phyloP scores from a whole-genome alignment of 768 basidiomycete species.

The Cystobasidium tubakii region DNA sequence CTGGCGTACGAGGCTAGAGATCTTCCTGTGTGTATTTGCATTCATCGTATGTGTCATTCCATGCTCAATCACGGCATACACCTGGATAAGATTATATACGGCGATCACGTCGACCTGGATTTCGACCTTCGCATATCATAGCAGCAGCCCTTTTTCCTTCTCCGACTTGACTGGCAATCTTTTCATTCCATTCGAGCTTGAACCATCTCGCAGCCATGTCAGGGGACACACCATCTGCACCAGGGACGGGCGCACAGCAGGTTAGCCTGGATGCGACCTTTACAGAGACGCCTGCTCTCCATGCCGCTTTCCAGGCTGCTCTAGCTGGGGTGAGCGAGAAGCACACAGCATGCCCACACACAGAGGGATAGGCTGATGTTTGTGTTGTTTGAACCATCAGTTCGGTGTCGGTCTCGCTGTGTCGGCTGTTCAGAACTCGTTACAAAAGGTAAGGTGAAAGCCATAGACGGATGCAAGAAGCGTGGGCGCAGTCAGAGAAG shows the following conservation, averaged over 20 bases:
- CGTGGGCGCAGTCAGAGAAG: too few relatives aligned
- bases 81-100: too few relatives aligned
- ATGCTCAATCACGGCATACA: too few relatives aligned
- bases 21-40: too few relatives aligned
- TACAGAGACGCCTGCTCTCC: constrained; percentile 6
- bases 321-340: constrained; percentile 14
- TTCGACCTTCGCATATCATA: too few relatives aligned
- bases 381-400: neutral
- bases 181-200: too few relatives aligned
- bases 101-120: too few relatives aligned
- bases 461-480: too few relatives aligned
- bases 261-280: constrained; percentile 3
- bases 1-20: too few relatives aligned
- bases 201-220: neutral
- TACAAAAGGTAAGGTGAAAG: constrained; percentile 50
- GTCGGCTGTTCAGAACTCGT: constrained; percentile 67
- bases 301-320: constrained; percentile 24
- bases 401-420: constrained; percentile 52
- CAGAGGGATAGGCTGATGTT: neutral
- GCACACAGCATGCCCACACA: neutral
- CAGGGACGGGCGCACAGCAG: neutral
- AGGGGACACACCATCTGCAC: neutral
- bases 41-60: too few relatives aligned
- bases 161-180: too few relatives aligned
- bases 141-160: too few relatives aligned